A percentile compares a stretch with the other conserved stretches of the same genome.
Evolutionary conservation across 192 early-diverging fungal genomes (phyloP).

Genomic region (Lunasporangiospora selenospora): DNA sequence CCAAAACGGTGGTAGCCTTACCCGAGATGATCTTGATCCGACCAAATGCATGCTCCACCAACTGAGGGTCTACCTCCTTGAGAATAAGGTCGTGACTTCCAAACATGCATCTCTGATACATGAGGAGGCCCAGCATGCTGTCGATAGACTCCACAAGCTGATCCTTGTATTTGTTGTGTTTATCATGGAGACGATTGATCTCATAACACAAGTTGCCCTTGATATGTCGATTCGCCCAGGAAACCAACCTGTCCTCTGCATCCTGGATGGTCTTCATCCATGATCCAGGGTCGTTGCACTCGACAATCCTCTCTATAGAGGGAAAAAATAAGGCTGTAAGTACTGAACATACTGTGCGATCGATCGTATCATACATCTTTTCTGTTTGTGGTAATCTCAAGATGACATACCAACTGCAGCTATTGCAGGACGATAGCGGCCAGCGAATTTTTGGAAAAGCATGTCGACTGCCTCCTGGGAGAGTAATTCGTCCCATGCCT

Average conservation of each 20-base stretch:
- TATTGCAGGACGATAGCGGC: background rate
- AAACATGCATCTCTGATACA: background rate
- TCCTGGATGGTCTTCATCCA: constrained; percentile 6
- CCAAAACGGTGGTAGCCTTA: background rate
- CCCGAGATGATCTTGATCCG: background rate
- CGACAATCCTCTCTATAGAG: constrained; percentile 6
- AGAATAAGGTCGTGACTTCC: background rate
- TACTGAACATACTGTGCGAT: no score
- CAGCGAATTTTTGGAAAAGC: constrained; percentile 3
- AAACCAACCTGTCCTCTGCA: constrained; percentile 1
- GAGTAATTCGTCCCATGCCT: background rate
- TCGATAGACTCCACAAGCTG: constrained; percentile 1
- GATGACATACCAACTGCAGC: constrained; percentile 7
- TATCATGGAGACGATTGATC: background rate
- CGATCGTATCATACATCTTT: no score
- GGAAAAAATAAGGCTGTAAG: no score
- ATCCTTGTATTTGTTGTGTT: background rate
- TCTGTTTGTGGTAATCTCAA: no score
- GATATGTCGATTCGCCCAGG: constrained; percentile 2
- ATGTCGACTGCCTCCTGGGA: constrained; percentile 5
- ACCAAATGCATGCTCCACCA: background rate
- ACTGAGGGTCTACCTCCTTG: background rate
- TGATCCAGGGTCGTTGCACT: background rate
- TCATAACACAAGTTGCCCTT: constrained; percentile 7
- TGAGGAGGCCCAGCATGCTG: background rate